Percentiles rank a stretch among this genome's conserved stretches.
Evolutionary conservation across 2,329 filamentous ascomycete species (phyloP).

Genomic region (Monosporascus sp.): DNA sequence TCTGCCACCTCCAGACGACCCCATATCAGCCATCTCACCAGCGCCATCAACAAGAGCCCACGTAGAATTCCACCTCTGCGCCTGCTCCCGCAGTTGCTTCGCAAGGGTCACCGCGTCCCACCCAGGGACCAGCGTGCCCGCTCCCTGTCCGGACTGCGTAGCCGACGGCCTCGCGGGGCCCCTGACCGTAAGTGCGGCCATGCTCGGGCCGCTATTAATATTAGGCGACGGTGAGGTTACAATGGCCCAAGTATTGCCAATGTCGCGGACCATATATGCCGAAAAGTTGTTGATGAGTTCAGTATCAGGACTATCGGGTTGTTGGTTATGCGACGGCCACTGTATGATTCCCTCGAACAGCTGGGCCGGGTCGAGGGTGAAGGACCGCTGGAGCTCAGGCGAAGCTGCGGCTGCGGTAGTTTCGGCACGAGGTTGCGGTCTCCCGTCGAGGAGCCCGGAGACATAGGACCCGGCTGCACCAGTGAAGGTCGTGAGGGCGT

Average conservation of each 20-base stretch:
- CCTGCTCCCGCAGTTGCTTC: constrained; percentile 12
- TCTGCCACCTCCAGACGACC: not conserved
- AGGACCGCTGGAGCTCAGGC: not conserved
- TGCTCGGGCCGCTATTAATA: constrained; percentile 36
- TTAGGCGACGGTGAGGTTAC: constrained; percentile 16
- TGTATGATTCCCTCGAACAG: constrained; percentile 18
- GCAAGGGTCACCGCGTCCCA: constrained; percentile 14
- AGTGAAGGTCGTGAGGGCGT: constrained; percentile 21
- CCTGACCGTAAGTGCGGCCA: constrained; percentile 31
- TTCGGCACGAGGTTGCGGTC: too few relatives aligned
- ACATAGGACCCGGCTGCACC: constrained; percentile 17
- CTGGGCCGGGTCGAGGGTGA: constrained; percentile 10
- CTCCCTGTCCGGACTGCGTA: constrained; percentile 27
- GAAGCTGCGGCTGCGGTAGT: too few relatives aligned
- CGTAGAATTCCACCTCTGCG: constrained; percentile 17
- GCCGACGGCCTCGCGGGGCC: constrained; percentile 29
- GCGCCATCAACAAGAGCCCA: constrained; percentile 4
- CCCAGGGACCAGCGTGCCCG: constrained; percentile 24
- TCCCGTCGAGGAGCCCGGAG: constrained; percentile 7
- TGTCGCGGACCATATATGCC: constrained; percentile 38
- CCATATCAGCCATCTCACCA: not conserved
- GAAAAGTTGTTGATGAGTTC: constrained; percentile 35
- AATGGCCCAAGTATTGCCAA: constrained; percentile 39
- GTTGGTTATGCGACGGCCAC: not conserved
- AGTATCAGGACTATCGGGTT: constrained; percentile 7